Evolutionary conservation across 139 green algal genomes (phyloP).

Genomic region (Chlorella ohadii): DNA sequence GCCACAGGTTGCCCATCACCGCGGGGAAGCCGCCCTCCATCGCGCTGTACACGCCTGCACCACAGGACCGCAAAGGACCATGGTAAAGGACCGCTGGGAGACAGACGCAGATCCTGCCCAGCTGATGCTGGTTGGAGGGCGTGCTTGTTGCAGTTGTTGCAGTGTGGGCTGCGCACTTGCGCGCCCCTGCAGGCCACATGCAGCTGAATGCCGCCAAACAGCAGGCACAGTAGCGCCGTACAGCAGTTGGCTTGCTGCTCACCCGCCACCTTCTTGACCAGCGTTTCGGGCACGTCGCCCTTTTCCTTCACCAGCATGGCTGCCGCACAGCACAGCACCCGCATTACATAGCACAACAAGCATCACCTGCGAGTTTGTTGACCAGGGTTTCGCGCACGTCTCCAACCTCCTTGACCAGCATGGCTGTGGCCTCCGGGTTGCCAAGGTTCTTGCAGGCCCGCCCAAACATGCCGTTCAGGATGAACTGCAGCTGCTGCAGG

Average conservation of each 20-base stretch:
- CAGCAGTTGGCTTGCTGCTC: too few species aligned
- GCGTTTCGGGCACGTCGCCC: too few species aligned
- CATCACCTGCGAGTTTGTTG: conserved; percentile 43
- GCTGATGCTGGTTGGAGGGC: too few species aligned
- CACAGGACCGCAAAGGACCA: too few species aligned
- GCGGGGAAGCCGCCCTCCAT: conserved; percentile 57
- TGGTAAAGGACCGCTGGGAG: too few species aligned
- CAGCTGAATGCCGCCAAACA: too few species aligned
- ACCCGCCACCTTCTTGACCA: too few species aligned
- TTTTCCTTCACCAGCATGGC: neutral
- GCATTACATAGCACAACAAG: neutral
- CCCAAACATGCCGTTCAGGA: conserved; percentile 53
- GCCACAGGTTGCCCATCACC: conserved; percentile 80
- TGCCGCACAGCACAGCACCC: neutral
- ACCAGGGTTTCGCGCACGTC: conserved; percentile 48
- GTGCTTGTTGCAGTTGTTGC: too few species aligned
- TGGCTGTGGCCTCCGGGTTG: conserved; percentile 91
- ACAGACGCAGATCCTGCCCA: too few species aligned
- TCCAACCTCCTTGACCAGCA: conserved; percentile 67
- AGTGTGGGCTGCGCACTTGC: too few species aligned
- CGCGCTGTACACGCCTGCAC: conserved; percentile 39
- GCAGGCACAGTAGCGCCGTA: too few species aligned
- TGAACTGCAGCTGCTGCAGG: conserved; percentile 71
- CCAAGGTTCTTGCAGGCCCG: conserved; percentile 92
- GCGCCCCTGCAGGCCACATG: too few species aligned